These are phyloP conservation scores for Phaeodactylum tricornutum DNA, from an alignment of 108 stramenopile genomes.

Conservation along the genomic window DNA sequence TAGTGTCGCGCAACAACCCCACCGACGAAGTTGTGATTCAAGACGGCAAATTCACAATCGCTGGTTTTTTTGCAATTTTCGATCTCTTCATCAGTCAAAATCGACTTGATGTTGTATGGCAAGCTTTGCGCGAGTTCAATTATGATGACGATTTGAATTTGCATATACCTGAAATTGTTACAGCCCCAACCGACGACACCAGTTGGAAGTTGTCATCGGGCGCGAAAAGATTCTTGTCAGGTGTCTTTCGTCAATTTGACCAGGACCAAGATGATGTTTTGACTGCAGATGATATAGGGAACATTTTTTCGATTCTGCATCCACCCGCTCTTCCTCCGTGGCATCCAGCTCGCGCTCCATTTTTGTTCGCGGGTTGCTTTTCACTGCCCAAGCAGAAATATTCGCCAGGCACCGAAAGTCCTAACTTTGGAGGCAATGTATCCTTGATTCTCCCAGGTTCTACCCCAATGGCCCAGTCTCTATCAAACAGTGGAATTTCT, in stretches of 20 bases:
- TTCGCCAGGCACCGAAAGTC: slow-evolving; percentile 6
- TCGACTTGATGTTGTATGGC: slow-evolving; percentile 73
- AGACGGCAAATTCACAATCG: slow-evolving; percentile 66
- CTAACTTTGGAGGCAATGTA: slow-evolving; percentile 8
- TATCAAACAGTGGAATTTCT: slow-evolving; percentile 66
- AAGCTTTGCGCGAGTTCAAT: slow-evolving; percentile 61
- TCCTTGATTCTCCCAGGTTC: slow-evolving; percentile 7
- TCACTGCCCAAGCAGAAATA: slow-evolving; percentile 31
- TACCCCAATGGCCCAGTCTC: slow-evolving; percentile 25
- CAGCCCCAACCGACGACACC: slow-evolving; percentile 5
- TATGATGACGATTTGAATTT: slow-evolving; percentile 63
- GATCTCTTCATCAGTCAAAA: slow-evolving; percentile 77
- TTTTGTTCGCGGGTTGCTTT: slow-evolving; percentile 44
- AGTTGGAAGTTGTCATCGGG: slow-evolving; percentile 35
- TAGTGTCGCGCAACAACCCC: slow-evolving; percentile 11
- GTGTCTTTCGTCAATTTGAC: slow-evolving; percentile 61
- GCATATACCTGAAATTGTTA: slow-evolving; percentile 36
- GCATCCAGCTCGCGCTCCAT: slow-evolving; percentile 44
- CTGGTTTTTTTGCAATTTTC: slow-evolving; percentile 70
- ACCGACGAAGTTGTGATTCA: slow-evolving; percentile 33
- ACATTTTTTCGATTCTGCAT: slow-evolving; percentile 57
- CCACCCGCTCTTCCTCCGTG: slow-evolving; percentile 57
- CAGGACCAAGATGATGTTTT: slow-evolving; percentile 53
- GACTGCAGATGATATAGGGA: slow-evolving; percentile 34
- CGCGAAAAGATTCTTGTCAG: slow-evolving; percentile 45